phyloP scores from a whole-genome alignment of 169 alveolate species.

The Eimeria maxima region DNA sequence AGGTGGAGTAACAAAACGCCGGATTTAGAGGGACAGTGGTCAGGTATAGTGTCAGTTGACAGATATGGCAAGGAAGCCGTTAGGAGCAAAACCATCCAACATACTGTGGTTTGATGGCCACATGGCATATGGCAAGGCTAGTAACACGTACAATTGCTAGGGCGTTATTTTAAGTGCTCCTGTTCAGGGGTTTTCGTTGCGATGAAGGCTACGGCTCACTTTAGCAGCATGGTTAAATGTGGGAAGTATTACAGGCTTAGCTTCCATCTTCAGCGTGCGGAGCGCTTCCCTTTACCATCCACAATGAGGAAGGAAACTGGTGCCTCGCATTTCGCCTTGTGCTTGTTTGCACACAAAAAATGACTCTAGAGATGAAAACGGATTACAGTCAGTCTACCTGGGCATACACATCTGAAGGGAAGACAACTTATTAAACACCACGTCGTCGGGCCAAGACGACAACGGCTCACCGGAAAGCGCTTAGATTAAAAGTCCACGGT shows the following conservation, averaged over 20 bases:
- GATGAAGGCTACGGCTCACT: background rate
- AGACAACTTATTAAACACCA: background rate
- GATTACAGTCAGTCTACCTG: background rate
- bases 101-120: background rate
- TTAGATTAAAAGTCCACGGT: constrained; percentile 15
- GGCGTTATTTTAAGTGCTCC: background rate
- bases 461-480: background rate
- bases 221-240: background rate
- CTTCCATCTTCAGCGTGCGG: background rate
- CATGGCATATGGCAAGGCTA: background rate
- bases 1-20: background rate
- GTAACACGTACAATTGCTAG: background rate
- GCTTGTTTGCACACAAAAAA: background rate
- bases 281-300: constrained; percentile 11
- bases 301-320: background rate
- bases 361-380: background rate
- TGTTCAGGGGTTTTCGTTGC: background rate
- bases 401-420: background rate
- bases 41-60: background rate
- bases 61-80: background rate
- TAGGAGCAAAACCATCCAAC: background rate
- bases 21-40: background rate
- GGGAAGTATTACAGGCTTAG: background rate
- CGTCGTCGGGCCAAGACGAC: background rate
- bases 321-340: background rate